Percentiles rank a stretch among this genome's conserved stretches.
Conservation (phyloP, 164 flowering plant genomes). For the Euptelea pleiosperma region DNA sequence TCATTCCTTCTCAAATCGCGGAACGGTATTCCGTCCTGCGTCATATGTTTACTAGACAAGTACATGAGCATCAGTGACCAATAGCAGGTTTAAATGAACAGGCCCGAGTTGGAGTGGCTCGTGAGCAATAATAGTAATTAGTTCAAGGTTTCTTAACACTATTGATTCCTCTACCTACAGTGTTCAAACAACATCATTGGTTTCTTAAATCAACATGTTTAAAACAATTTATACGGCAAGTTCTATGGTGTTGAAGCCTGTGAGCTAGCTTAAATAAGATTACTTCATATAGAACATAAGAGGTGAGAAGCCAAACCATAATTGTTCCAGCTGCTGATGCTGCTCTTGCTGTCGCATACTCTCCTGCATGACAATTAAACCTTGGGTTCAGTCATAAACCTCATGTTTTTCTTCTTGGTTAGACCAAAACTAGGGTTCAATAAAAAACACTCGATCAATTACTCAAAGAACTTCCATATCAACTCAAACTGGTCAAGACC, state of each 20-base stretch:
- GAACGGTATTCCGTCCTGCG: too few relatives aligned
- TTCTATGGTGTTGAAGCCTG: not conserved
- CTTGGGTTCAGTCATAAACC: not conserved
- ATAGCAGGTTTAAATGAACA: too few relatives aligned
- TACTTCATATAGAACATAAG: not conserved
- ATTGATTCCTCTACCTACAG: not conserved
- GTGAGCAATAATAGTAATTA: too few relatives aligned
- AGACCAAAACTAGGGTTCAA: not conserved
- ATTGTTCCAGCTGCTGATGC: conserved; percentile 85
- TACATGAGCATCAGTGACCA: not conserved
- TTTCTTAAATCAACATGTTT: not conserved
- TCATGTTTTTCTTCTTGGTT: not conserved
- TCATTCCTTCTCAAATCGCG: too few relatives aligned
- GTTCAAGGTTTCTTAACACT: not conserved
- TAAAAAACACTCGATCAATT: not conserved
- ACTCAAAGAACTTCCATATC: not conserved
- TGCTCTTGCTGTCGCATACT: conserved; percentile 92
- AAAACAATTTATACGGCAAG: not conserved
- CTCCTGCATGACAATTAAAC: conserved; percentile 50
- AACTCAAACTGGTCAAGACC: too few relatives aligned
- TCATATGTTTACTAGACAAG: too few relatives aligned
- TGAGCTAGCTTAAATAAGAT: not conserved
- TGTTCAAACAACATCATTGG: not conserved
- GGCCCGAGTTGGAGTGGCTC: too few relatives aligned
- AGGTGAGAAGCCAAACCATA: conserved; percentile 48